phyloP scores from a whole-genome alignment of 345 rosid species.

The Eucalyptus rudis region DNA sequence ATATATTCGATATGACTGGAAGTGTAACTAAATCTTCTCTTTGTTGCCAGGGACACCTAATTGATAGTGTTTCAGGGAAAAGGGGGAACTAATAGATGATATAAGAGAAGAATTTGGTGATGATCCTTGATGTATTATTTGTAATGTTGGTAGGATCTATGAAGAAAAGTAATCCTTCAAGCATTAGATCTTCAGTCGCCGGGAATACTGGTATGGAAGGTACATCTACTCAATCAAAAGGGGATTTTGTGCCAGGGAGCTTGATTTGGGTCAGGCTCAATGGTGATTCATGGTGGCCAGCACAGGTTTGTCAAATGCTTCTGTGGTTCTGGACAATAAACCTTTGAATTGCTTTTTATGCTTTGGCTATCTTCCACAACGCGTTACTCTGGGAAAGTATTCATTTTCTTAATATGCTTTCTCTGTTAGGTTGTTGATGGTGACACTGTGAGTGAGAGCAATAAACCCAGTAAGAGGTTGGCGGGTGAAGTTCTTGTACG shows the following conservation, averaged over 20 bases:
- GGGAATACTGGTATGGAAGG: neutral
- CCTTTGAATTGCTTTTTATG: neutral
- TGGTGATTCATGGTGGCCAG: constrained; percentile 50
- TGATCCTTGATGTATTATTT: neutral
- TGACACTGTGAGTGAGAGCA: constrained; percentile 1
- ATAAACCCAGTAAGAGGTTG: constrained; percentile 9
- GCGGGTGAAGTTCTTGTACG: constrained; percentile 26
- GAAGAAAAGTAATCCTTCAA: neutral
- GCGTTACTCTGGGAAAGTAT: neutral
- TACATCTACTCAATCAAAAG: constrained; percentile 1
- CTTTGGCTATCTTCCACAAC: neutral
- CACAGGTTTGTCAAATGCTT: constrained; percentile 15
- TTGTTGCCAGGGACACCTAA: neutral
- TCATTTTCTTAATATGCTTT: neutral
- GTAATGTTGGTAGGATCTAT: neutral
- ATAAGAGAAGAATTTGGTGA: neutral
- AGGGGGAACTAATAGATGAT: neutral
- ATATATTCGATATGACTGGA: neutral
- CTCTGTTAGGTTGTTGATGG: constrained; percentile 34
- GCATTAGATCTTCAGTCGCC: neutral
- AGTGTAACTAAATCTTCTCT: neutral
- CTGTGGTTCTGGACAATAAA: neutral
- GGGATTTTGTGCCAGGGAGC: constrained; percentile 16
- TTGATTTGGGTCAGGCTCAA: constrained; percentile 28
- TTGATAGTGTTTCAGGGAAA: neutral